Evolutionary conservation across 306 rosid genomes (phyloP), one percentile per base, ranked within the genome.

Genomic region (Pyrus pyrifolia): DNA sequence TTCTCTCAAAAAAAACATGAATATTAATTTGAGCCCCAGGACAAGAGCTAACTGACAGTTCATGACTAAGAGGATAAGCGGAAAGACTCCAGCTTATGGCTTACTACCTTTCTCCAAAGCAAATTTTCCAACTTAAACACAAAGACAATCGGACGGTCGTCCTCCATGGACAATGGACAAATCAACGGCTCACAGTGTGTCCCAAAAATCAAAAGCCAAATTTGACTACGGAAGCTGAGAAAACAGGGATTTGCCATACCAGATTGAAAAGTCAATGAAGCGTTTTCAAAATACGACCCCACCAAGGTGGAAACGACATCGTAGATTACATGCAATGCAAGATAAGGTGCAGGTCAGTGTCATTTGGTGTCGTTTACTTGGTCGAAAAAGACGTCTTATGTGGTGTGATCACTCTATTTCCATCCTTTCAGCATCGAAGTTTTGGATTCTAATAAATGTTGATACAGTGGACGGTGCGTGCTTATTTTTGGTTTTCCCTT

Each of bases 341-440:
- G 30, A 61, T 42, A 23, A 75, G 9, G 25, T 12, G 21, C 45
- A n/a, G 72, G 66, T 68, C 62, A 3, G 25, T 11, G 12, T 45
- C 72, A 75, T 13, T 83, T 58, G 57, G 31, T 51, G 80, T 77
- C 79, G 68, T 77, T 77, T 77, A 73, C 79, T 33, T 13, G 45
- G 68, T 52, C 25, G 72, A 68, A 77, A 68, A 74, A 22, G 69
- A 73, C 82, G 11, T 69, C 55, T 23, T 51, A 3, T 67, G 58
- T 77, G 46, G 4, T 57, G 68, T 57, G 45, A 59, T 53, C 69
- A 31, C 57, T 27, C 44, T 64, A 13, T 22, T 66, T 66, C 18
- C 45, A 9, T 63, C 38, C 40, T 40, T 8, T 73, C 82, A 38
- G 38, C 18, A 22, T 80, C 84, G 40, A 18, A 51, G 11, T 23